phyloP scores from a whole-genome alignment of 2,329 filamentous ascomycete genomes.

The Fusarium lyarnte region DNA sequence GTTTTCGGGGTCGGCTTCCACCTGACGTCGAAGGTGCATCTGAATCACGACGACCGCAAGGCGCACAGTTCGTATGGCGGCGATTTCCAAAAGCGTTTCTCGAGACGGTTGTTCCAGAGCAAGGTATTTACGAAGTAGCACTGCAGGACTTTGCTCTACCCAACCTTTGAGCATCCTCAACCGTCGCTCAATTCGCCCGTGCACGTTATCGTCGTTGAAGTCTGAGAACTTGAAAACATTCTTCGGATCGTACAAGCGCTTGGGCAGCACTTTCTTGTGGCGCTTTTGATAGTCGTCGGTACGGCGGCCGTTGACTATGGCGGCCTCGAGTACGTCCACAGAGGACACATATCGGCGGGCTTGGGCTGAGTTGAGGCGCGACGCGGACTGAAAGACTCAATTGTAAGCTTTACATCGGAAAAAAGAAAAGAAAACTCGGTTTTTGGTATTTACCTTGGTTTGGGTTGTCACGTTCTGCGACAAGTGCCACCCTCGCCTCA shows the following conservation, averaged over 20 bases:
- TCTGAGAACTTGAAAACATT: not conserved
- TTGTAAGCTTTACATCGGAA: slow-evolving; percentile 13
- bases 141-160: slow-evolving; percentile 37
- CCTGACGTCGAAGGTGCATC: slow-evolving; percentile 42
- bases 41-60: slow-evolving; percentile 48
- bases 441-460: slow-evolving; percentile 35
- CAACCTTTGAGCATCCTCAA: slow-evolving; percentile 36
- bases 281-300: not conserved
- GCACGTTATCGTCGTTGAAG: not conserved
- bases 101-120: slow-evolving; percentile 1
- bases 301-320: slow-evolving; percentile 7
- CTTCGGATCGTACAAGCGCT: not conserved
- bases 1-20: slow-evolving; percentile 14
- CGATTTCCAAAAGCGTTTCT: slow-evolving; percentile 27
- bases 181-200: slow-evolving; percentile 29
- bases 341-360: slow-evolving; percentile 14
- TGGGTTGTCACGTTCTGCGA: slow-evolving; percentile 35
- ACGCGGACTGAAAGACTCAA: slow-evolving; percentile 14
- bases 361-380: not conserved
- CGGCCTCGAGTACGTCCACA: slow-evolving; percentile 13
- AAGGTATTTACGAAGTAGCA: slow-evolving; percentile 40
- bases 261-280: not conserved
- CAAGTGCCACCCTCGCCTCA: slow-evolving; percentile 44
- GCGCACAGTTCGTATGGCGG: slow-evolving; percentile 41
- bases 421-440: not conserved